Conservation (phyloP, 495 filamentous ascomycete species). For the Penicillium mononematosum region DNA sequence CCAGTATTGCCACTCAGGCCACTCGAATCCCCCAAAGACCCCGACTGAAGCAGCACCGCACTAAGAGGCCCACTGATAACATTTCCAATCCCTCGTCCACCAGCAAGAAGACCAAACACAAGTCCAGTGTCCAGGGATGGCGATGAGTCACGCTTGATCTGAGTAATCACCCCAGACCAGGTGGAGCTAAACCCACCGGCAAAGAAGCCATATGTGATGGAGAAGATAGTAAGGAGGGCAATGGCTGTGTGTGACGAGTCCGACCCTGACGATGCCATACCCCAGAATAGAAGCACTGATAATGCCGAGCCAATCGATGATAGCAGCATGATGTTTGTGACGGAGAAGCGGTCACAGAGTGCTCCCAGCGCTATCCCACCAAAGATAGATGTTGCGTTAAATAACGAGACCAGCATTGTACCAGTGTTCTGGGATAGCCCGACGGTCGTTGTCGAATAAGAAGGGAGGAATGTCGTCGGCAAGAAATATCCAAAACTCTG, state of each 20-base stretch:
- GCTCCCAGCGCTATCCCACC: slow-evolving; percentile 59
- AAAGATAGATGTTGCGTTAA: slow-evolving; percentile 57
- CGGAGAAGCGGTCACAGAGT: slow-evolving; percentile 59
- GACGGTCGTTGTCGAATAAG: slow-evolving; percentile 52
- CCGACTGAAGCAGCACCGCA: slow-evolving; percentile 48
- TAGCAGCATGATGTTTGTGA: slow-evolving; percentile 59
- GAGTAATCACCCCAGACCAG: slow-evolving; percentile 61
- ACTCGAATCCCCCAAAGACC: slow-evolving; percentile 23
- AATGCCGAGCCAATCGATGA: slow-evolving; percentile 57
- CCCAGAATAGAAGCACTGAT: slow-evolving; percentile 68
- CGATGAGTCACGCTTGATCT: slow-evolving; percentile 47
- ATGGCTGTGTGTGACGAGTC: slow-evolving; percentile 41
- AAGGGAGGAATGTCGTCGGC: slow-evolving; percentile 63
- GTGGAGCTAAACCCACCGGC: slow-evolving; percentile 61
- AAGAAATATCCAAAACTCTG: slow-evolving; percentile 68
- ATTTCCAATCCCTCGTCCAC: slow-evolving; percentile 65
- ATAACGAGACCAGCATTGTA: slow-evolving; percentile 53
- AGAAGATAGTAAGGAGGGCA: slow-evolving; percentile 62
- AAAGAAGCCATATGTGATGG: slow-evolving; percentile 67
- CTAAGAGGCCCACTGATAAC: slow-evolving; percentile 61
- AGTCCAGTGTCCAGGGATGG: slow-evolving; percentile 54
- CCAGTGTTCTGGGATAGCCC: slow-evolving; percentile 45
- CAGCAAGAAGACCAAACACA: slow-evolving; percentile 61
- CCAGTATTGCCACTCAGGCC: slow-evolving; percentile 24
- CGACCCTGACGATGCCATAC: slow-evolving; percentile 37